These are phyloP conservation scores for Venturia pyrina DNA, from an alignment of 2,329 filamentous ascomycete genomes.

Conservation along the genomic window DNA sequence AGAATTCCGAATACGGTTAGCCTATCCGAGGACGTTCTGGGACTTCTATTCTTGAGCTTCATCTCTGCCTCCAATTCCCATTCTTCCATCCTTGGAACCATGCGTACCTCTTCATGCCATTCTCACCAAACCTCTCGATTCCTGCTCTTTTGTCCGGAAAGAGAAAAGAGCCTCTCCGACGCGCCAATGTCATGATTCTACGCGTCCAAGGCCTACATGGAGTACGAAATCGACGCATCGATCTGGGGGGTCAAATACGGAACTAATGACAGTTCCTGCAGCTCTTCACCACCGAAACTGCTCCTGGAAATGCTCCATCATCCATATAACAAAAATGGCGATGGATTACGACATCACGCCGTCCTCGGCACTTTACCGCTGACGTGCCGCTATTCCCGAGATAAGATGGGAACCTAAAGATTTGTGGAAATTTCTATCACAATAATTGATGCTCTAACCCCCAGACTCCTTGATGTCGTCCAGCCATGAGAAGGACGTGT, in stretches of 20 bases:
- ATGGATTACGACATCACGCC: not conserved
- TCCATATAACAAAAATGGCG: not conserved
- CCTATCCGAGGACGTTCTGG: not conserved
- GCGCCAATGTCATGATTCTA: not conserved
- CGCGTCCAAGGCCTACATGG: not conserved
- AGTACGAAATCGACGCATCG: too few relatives aligned
- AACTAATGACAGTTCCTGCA: not conserved
- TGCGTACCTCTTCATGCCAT: too few relatives aligned
- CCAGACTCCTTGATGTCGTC: not conserved
- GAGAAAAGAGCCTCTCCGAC: not conserved
- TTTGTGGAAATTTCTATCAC: not conserved
- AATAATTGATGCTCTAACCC: not conserved
- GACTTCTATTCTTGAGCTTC: too few relatives aligned
- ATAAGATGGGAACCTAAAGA: not conserved
- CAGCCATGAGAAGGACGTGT: not conserved
- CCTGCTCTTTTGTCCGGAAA: not conserved
- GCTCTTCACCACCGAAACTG: not conserved
- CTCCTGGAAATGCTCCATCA: too few relatives aligned
- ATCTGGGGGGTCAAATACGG: too few relatives aligned
- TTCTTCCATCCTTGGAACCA: too few relatives aligned
- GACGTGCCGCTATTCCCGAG: constrained; percentile 1
- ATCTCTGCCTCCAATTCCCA: not conserved
- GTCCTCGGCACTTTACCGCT: not conserved
- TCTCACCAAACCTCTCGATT: not conserved
- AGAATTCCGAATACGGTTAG: not conserved